These are phyloP conservation scores for Akanthomyces muscarius DNA, from an alignment of 2,329 filamentous ascomycete species.

Conservation along the genomic window DNA sequence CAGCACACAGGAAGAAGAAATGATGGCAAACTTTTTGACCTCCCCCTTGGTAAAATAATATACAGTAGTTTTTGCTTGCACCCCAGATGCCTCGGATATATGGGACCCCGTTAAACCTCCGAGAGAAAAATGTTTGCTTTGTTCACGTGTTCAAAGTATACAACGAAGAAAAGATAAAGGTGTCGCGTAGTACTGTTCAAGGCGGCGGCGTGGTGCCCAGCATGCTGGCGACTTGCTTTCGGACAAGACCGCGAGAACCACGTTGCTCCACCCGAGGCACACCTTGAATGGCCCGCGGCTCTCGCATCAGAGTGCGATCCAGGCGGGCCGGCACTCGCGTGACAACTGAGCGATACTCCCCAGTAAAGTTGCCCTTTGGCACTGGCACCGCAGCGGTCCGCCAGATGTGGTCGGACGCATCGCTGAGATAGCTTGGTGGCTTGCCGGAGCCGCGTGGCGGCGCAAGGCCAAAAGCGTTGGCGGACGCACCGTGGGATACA, in stretches of 20 bases:
- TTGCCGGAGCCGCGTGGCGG: conserved; percentile 38
- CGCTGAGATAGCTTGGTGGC: conserved; percentile 59
- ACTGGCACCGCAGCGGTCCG: conserved; percentile 60
- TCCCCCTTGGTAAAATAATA: neutral
- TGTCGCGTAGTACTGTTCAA: conserved; percentile 18
- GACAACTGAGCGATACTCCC: conserved; percentile 58
- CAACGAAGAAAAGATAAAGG: neutral
- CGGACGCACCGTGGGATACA: conserved; percentile 49
- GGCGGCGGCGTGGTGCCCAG: conserved; percentile 40
- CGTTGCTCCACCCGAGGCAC: conserved; percentile 62
- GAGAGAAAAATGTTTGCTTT: neutral
- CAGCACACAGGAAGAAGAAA: neutral
- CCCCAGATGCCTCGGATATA: neutral
- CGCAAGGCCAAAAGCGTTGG: conserved; percentile 35
- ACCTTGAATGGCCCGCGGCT: conserved; percentile 84
- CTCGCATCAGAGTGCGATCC: conserved; percentile 83
- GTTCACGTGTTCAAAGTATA: neutral
- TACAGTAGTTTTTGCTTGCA: neutral
- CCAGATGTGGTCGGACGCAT: conserved; percentile 77
- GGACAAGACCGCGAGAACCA: conserved; percentile 45
- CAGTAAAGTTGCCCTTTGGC: conserved; percentile 58
- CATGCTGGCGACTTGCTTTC: conserved; percentile 55
- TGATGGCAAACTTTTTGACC: conserved; percentile 3
- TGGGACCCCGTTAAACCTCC: neutral
- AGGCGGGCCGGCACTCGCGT: conserved; percentile 74